phyloP scores from a whole-genome alignment of 2,329 filamentous ascomycete genomes.

The Phoma sp. region DNA sequence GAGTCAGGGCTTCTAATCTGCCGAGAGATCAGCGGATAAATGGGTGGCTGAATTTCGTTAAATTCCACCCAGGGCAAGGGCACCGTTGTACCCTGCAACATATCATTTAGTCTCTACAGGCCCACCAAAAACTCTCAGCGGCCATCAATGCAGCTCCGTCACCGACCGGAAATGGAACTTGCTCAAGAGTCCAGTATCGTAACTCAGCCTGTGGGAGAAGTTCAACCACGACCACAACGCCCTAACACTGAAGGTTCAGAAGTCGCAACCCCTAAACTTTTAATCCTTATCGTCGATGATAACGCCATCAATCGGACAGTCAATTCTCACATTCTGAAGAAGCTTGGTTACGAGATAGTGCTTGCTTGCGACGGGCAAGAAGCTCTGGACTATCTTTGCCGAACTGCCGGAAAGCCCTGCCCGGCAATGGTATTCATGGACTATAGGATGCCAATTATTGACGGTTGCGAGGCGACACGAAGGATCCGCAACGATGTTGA shows the following conservation, averaged over 20 bases:
- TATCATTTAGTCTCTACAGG: conserved; percentile 44
- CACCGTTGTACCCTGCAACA: conserved; percentile 74
- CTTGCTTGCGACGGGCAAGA: conserved; percentile 35
- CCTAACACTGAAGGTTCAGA: too few species aligned
- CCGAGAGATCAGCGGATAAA: conserved; percentile 43
- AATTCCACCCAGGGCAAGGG: conserved; percentile 58
- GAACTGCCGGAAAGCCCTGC: conserved; percentile 7
- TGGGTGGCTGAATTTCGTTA: conserved; percentile 43
- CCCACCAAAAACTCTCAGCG: too few species aligned
- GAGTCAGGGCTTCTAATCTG: conserved; percentile 49
- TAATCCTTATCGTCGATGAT: conserved; percentile 44
- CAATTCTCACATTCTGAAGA: conserved; percentile 29
- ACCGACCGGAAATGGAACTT: too few species aligned
- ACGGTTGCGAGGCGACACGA: conserved; percentile 36
- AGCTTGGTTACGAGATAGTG: conserved; percentile 20
- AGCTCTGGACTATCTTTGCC: conserved; percentile 30
- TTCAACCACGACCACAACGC: too few species aligned
- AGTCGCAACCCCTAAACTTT: neutral
- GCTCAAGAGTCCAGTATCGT: too few species aligned
- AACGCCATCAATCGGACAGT: conserved; percentile 46
- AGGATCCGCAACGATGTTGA: conserved; percentile 59
- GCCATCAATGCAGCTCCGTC: too few species aligned
- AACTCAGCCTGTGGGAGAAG: too few species aligned
- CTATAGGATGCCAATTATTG: conserved; percentile 42
- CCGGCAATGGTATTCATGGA: conserved; percentile 39